Evolutionary conservation across 192 early-diverging fungal species (phyloP), one percentile per base, ranked within the genome.

Genomic region (Umbelopsis isabellina): DNA sequence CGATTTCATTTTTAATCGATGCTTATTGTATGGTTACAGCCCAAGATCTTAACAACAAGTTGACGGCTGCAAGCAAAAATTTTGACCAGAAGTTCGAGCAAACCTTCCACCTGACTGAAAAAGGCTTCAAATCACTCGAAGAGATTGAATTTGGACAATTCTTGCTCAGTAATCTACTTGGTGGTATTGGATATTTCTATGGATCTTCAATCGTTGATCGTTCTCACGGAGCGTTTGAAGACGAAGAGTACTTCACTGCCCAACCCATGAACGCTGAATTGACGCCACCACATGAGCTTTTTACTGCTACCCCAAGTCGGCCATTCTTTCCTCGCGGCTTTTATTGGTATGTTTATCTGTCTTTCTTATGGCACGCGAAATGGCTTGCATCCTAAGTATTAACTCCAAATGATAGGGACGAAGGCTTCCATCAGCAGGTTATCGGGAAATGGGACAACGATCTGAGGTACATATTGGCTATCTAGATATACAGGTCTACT

Each of bases 271-370:
- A 85, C 37, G 88, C 93, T 0, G 58, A 88, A 68, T 69, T 85
- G 18, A 90, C 90, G 50, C 73, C 75, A 6, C 93, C 96, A 0
- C 81, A 83, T 16, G 79, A 85, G 16, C 78, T 98, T 23, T 96
- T 96, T 75, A 87, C 91, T 0, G 90, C 91, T 0, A 91, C 93
- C 1, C 95, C 96, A 1, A 92, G 90, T 9, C 86, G 96, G 25
- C 91, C 96, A 15, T 98, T 98, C 75, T 98, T 98, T 75, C 95
- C 96, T 49, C 85, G 96, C 35, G 96, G 96, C n/a, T 98, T 96
- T 66, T 86, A 95, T 46, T 98, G 96, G 92, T 82, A 75, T 51
- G 64, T 4, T 30, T 5, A n/a, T 15, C 27, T 9, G 37, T 41
- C 10, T 41, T 41, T 41, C 1, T 41, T 41, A 6, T 41, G 10